A percentile compares a stretch with the other conserved stretches of the same genome.
Conservation (phyloP, 208 protist genomes). For the Leishmania gerbilli region DNA sequence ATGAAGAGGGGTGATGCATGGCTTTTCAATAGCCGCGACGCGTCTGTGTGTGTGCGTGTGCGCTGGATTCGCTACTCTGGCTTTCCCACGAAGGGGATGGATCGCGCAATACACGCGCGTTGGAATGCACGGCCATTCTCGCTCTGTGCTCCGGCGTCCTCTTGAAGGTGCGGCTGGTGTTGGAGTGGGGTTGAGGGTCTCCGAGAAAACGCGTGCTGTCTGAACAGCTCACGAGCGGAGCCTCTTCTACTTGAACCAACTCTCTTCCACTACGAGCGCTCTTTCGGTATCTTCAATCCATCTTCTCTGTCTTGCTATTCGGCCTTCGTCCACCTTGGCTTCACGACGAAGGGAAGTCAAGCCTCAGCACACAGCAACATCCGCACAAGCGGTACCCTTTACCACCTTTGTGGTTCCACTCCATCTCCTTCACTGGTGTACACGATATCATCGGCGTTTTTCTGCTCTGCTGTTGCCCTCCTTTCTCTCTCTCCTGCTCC, state of each 20-base stretch:
- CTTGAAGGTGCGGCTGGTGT: neutral
- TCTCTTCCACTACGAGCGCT: neutral
- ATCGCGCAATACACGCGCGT: neutral
- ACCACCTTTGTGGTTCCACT: slow-evolving; percentile 5
- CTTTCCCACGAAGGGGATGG: neutral
- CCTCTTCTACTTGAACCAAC: neutral
- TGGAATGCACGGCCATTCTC: neutral
- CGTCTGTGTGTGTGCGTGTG: neutral
- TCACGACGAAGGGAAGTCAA: neutral
- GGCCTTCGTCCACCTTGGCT: neutral
- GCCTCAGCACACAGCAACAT: neutral
- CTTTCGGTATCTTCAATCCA: neutral
- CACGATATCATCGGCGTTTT: neutral
- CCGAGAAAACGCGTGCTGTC: neutral
- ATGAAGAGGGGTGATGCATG: neutral
- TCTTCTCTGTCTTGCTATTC: neutral
- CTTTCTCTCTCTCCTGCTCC: neutral
- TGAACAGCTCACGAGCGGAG: neutral
- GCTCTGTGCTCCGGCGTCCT: neutral
- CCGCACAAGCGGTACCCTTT: neutral
- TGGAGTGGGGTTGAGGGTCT: neutral
- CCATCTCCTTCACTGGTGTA: slow-evolving; percentile 4
- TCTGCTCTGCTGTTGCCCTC: neutral
- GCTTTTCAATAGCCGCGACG: neutral
- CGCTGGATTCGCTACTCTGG: neutral